phyloP scores from a whole-genome alignment of 306 rosid genomes.

The Castanopsis chinensis region DNA sequence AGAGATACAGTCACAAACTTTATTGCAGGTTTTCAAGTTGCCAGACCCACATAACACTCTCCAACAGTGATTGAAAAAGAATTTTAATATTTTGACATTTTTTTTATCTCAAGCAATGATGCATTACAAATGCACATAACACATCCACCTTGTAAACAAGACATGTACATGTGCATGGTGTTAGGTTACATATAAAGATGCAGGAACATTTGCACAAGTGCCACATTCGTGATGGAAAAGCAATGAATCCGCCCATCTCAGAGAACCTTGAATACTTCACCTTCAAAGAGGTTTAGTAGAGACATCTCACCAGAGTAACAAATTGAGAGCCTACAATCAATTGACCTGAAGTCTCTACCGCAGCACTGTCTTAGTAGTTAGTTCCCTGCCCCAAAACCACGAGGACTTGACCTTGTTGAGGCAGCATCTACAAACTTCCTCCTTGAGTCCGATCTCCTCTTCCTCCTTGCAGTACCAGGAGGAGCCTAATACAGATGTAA shows the following conservation, averaged over 20 bases:
- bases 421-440: slow-evolving; percentile 49
- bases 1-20: background rate
- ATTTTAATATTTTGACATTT: background rate
- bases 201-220: slow-evolving; percentile 17
- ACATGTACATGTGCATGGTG: background rate
- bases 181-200: background rate
- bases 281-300: background rate
- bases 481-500: slow-evolving; percentile 52
- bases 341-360: slow-evolving; percentile 17
- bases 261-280: background rate
- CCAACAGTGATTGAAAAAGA: background rate
- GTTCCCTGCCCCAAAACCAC: slow-evolving; percentile 79
- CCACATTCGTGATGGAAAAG: background rate
- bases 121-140: background rate
- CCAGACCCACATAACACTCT: background rate
- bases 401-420: slow-evolving; percentile 67
- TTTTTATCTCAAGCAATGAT: background rate
- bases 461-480: slow-evolving; percentile 90
- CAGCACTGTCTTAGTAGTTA: slow-evolving; percentile 22
- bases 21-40: background rate
- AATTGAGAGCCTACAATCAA: slow-evolving; percentile 4
- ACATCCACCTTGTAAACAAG: slow-evolving; percentile 3
- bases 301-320: background rate
- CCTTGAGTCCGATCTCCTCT: slow-evolving; percentile 57
- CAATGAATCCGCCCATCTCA: background rate